Conservation (phyloP, 2,329 filamentous ascomycete genomes). For the Trichoderma sp. region DNA sequence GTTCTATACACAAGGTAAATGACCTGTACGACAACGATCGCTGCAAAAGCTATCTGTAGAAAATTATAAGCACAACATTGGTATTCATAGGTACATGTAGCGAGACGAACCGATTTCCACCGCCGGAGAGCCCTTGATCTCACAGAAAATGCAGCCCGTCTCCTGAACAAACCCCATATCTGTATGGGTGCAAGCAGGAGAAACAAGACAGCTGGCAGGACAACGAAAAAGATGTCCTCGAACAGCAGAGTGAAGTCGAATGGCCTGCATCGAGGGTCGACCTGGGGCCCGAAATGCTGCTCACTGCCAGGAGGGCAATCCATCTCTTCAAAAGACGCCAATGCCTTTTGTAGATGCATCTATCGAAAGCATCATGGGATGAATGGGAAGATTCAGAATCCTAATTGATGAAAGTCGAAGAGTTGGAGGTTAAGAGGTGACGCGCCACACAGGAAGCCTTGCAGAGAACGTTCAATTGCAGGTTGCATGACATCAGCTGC, state of each 20-base stretch:
- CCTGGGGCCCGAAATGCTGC: conserved; percentile 25
- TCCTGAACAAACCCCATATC: conserved; percentile 3
- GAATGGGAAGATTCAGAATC: not conserved
- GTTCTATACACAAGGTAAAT: conserved; percentile 22
- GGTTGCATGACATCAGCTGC: not conserved
- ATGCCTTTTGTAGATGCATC: not conserved
- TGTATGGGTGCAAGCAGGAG: conserved; percentile 18
- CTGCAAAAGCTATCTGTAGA: conserved; percentile 12
- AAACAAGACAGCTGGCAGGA: conserved; percentile 24
- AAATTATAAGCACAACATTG: not conserved
- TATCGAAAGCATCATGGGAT: not conserved
- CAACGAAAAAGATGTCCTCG: conserved; percentile 28
- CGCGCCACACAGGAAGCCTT: conserved; percentile 7
- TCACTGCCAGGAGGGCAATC: conserved; percentile 18
- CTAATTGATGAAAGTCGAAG: not conserved
- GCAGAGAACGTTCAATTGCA: not conserved
- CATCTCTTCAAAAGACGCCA: not conserved
- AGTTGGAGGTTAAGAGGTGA: not conserved
- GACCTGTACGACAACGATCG: conserved; percentile 22
- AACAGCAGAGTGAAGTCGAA: conserved; percentile 32
- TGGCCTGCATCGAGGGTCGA: conserved; percentile 24
- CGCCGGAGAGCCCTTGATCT: not conserved
- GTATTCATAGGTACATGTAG: not conserved
- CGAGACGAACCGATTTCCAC: conserved; percentile 4
- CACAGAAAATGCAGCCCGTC: conserved; percentile 15